Evolutionary conservation across 345 rosid genomes (phyloP), one percentile per base, ranked within the genome.

Genomic region (Hibiscus mutabilis): DNA sequence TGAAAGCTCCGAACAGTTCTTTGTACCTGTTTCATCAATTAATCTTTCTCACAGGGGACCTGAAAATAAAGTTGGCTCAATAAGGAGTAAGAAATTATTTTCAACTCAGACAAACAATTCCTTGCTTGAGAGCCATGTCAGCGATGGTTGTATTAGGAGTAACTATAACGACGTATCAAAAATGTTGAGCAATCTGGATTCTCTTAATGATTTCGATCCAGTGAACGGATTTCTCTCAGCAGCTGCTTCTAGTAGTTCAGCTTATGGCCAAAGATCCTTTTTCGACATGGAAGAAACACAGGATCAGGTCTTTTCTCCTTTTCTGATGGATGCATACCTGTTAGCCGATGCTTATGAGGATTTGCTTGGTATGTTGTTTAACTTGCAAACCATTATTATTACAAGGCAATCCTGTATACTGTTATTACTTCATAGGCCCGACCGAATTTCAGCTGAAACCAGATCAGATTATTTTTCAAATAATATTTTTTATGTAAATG

Each of bases 261-360:
- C 84, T 70, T 81, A 88, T 19, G 88, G 84, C 33, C 89, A 80
- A 16, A 84, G 81, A 64, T 84, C 85, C 0, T 85, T 86, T 76
- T 92, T 79, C 79, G 92, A 86, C 55, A 69, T 86, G 72, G 93
- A 92, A 60, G 97, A 86, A 71, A 62, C 75, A 24, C 83, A 81
- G 71, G 90, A 85, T 76, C 89, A 86, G 84, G 97, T 89, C 47
- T 89, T 89, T 76, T 95, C 99, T 9, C 98, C 99, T 51, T 98
- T 92, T 82, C 79, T 95, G 47, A 82, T 91, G 88, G 97, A 90
- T 72, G 79, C 93, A 18, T 84, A 90, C 35, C 68, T 95, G 59
- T 78, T 92, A 68, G 77, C 86, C 1, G 99, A 92, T 78, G 55
- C 93, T 51, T 90, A 89, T 68, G 99, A 95, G 74, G 98, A 95